phyloP scores from a whole-genome alignment of 805 yeast genomes.

The Candida wancherniae region DNA sequence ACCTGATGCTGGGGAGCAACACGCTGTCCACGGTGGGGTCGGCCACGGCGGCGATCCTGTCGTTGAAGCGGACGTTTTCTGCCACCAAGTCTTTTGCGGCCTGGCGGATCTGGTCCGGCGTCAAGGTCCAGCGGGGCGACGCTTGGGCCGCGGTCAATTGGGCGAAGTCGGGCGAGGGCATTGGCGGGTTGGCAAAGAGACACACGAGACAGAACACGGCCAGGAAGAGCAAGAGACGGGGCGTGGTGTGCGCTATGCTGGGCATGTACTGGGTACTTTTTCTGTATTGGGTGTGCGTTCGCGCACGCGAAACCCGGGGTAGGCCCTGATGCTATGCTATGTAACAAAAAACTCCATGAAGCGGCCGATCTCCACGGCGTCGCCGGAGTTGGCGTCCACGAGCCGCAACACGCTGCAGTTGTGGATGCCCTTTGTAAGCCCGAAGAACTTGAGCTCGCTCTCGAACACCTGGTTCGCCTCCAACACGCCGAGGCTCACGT shows the following conservation, averaged over 20 bases:
- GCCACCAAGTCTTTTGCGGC: conserved; percentile 37
- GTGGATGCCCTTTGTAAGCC: conserved; percentile 60
- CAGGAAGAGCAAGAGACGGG: too few species aligned
- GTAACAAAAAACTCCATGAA: conserved; percentile 62
- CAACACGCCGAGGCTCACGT: conserved; percentile 56
- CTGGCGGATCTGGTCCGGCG: conserved; percentile 45
- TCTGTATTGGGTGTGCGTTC: too few species aligned
- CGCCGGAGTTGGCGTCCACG: conserved; percentile 60
- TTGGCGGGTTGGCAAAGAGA: too few species aligned
- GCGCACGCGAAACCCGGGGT: too few species aligned
- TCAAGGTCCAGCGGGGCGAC: conserved; percentile 53
- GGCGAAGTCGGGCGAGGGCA: too few species aligned
- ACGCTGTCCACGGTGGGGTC: conserved; percentile 54
- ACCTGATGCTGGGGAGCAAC: conserved; percentile 47
- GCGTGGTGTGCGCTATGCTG: too few species aligned
- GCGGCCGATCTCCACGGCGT: conserved; percentile 64
- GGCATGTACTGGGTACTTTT: too few species aligned
- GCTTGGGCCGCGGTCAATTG: conserved; percentile 6
- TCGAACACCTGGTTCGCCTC: conserved; percentile 63
- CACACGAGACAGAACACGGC: too few species aligned
- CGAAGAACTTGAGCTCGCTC: conserved; percentile 55
- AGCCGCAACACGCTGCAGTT: conserved; percentile 61
- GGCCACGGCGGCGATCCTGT: conserved; percentile 46
- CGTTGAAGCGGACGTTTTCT: conserved; percentile 46
- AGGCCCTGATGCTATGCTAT: too few species aligned